Evolutionary conservation across 805 yeast genomes (phyloP).

Genomic region (Lachancea mirantina): DNA sequence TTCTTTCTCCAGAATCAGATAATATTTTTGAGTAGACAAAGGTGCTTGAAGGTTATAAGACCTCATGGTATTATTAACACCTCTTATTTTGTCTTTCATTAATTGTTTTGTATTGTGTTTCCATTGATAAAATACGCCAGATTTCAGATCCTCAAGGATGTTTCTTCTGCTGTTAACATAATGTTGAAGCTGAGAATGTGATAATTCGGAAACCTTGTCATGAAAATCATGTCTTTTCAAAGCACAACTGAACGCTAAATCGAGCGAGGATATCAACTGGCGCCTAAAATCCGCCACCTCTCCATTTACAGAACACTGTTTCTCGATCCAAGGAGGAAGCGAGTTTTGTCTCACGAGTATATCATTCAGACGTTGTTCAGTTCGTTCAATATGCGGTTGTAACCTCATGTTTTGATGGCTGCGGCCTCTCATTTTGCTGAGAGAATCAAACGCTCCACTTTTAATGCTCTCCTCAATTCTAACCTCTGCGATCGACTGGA

Average conservation of each 20-base stretch:
- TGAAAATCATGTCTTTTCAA: conserved; percentile 3
- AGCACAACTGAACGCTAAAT: conserved; percentile 25
- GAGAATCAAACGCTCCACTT: conserved; percentile 59
- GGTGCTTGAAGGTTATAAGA: conserved; percentile 63
- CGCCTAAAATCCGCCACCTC: conserved; percentile 43
- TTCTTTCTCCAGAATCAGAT: conserved; percentile 41
- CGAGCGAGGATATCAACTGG: conserved; percentile 34
- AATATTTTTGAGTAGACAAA: conserved; percentile 48
- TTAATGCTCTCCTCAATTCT: conserved; percentile 66
- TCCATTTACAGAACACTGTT: conserved; percentile 49
- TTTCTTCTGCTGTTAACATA: background rate
- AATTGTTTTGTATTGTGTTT: conserved; percentile 27
- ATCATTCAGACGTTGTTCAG: conserved; percentile 73
- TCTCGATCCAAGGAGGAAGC: conserved; percentile 86
- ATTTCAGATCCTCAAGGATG: conserved; percentile 12
- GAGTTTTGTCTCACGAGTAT: conserved; percentile 70
- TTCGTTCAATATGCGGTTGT: conserved; percentile 55
- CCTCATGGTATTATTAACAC: conserved; percentile 44
- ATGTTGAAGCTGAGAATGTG: no score
- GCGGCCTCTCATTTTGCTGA: conserved; percentile 52
- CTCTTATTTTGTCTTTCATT: conserved; percentile 31
- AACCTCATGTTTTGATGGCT: conserved; percentile 40
- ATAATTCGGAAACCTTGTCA: no score
- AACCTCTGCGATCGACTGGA: conserved; percentile 65
- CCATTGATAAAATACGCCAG: conserved; percentile 32